Conservation (phyloP, 78 protist species). For the Polysphondylium violaceum region DNA sequence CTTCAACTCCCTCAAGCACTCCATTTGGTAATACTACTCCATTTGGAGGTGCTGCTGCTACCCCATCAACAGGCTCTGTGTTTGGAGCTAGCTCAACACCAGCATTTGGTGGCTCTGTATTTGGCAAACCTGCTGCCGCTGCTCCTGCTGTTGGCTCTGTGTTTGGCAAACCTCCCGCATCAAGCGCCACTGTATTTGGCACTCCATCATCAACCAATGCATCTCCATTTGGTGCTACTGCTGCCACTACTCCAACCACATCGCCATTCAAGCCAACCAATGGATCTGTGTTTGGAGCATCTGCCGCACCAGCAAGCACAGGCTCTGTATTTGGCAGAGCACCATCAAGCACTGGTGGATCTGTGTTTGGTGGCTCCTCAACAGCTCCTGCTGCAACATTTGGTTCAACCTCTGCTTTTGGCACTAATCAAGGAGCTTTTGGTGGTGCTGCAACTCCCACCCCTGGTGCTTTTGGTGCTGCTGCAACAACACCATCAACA, state of each 20-base stretch:
- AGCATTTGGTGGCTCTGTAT: not conserved
- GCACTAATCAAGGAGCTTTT: not conserved
- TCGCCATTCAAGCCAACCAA: not conserved
- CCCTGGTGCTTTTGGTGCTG: slow-evolving; percentile 15
- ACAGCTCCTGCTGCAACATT: not conserved
- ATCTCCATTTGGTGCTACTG: not conserved
- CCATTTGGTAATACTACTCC: not conserved
- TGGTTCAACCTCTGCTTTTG: slow-evolving; percentile 10
- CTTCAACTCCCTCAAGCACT: not conserved
- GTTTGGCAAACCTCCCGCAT: slow-evolving; percentile 2
- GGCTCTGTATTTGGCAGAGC: slow-evolving; percentile 1
- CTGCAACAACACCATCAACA: not conserved
- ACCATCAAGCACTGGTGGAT: not conserved
- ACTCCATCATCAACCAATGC: not conserved
- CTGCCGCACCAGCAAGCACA: not conserved
- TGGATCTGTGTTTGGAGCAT: not conserved
- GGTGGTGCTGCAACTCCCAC: not conserved
- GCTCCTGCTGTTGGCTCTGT: not conserved
- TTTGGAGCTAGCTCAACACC: not conserved
- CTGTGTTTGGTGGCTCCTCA: slow-evolving; percentile 14
- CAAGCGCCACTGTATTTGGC: not conserved
- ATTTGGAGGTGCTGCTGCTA: too few species aligned
- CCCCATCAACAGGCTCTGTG: too few species aligned
- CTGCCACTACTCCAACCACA: not conserved
- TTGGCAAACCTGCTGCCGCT: not conserved